Base-by-base conservation (phyloP, 495 filamentous ascomycete genomes). In the Haplographium delicatum region DNA sequence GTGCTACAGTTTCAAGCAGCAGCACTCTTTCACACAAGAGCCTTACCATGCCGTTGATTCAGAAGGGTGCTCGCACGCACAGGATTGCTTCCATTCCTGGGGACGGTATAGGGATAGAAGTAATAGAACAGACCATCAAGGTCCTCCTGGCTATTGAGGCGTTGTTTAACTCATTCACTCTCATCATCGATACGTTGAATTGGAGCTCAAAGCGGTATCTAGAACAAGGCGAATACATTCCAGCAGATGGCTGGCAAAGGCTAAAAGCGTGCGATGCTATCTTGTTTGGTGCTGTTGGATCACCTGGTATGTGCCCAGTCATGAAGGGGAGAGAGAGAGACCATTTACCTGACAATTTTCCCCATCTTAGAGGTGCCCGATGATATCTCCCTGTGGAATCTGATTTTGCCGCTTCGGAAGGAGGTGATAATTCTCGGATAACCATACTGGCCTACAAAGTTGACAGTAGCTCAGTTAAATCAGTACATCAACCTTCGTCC, bases 401-500 rank as follows among this genome's bases (percentile, higher is more conserved):
- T 78, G n/a, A 67, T 73, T 19, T 68, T 80, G 18, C 68, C 73
- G 1, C 75, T 80, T 47, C 72, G 75, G 58, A n/a, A n/a, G n/a
- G n/a, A n/a, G n/a, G n/a, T n/a, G n/a, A n/a, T n/a, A n/a, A n/a
- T n/a, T n/a, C n/a, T n/a, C n/a, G n/a, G n/a, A n/a, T n/a, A n/a
- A n/a, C n/a, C n/a, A n/a, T n/a, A n/a, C n/a, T n/a, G n/a, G n/a
- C n/a, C n/a, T n/a, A n/a, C n/a, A n/a, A n/a, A n/a, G n/a, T n/a
- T n/a, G n/a, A n/a, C n/a, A n/a, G 37, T 18, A 54, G 71, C 74
- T 42, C 69, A 71, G 4, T 59, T 78, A 37, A 71, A 78, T 39
- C 72, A 75, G 35, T 80, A 78, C 48, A 75, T 73, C 26, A 80
- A 80, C 47, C 69, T 78, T 13, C 72, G 76, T 9, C 76, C 76